Conservation (phyloP, 2,329 filamentous ascomycete species). For the Cercospora sp. region DNA sequence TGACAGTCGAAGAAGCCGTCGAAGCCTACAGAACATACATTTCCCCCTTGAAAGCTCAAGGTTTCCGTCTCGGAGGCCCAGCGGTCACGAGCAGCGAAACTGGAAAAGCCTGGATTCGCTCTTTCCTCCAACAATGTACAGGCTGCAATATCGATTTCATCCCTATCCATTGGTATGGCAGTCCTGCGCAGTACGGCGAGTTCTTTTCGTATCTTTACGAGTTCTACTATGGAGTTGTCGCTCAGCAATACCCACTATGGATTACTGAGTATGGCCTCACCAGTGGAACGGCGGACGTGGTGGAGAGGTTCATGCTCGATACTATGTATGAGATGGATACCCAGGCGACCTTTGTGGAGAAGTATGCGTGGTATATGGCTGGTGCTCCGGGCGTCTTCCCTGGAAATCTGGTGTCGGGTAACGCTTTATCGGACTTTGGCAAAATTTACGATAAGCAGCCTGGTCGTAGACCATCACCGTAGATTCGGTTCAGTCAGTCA, state of each 20-base stretch:
- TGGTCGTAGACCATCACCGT: neutral
- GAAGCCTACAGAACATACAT: neutral
- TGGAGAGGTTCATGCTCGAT: neutral
- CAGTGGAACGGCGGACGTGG: neutral
- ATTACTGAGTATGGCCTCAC: neutral
- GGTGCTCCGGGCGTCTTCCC: neutral
- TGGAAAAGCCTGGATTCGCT: neutral
- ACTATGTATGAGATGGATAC: constrained; percentile 1
- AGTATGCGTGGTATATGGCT: constrained; percentile 6
- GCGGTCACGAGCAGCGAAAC: neutral
- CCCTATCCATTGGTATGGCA: constrained; percentile 1
- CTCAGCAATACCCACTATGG: neutral
- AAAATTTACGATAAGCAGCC: neutral
- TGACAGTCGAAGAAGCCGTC: neutral
- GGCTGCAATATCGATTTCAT: constrained; percentile 4
- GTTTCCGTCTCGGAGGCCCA: neutral
- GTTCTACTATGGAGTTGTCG: neutral
- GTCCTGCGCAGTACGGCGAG: neutral
- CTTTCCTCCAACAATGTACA: neutral
- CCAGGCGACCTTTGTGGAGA: neutral
- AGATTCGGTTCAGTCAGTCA: neutral
- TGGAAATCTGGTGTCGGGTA: neutral
- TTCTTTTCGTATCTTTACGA: neutral
- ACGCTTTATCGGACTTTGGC: neutral
- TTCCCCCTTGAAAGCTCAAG: neutral